Conservation (phyloP, 2,329 filamentous ascomycete species). For the Ceratocystis alfenasii region DNA sequence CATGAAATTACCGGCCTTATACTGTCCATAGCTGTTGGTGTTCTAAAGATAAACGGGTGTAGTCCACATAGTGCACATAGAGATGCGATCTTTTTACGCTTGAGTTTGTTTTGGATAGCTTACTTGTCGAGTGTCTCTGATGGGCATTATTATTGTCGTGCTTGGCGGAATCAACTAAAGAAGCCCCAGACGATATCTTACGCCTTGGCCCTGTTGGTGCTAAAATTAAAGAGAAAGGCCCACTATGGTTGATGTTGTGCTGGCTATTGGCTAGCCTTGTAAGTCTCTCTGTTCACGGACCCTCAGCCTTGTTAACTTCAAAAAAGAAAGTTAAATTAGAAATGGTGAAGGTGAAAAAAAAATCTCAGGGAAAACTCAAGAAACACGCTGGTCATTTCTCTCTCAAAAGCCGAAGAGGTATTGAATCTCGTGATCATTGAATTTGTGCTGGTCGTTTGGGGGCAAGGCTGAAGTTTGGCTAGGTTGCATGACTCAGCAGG, state of each 20-base stretch:
- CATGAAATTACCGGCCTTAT: neutral
- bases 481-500: conserved; percentile 4
- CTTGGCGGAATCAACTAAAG: no score
- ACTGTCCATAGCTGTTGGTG: neutral
- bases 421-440: neutral
- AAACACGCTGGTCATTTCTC: neutral
- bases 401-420: neutral
- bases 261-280: no score
- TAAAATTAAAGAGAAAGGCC: no score
- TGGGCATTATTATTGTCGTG: no score
- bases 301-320: no score
- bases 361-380: neutral
- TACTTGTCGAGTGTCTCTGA: no score
- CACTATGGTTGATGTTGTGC: no score
- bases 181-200: no score
- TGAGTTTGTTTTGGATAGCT: no score
- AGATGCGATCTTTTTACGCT: neutral
- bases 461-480: neutral
- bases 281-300: no score
- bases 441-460: neutral
- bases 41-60: neutral
- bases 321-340: neutral
- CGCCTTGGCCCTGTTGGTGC: no score
- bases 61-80: neutral
- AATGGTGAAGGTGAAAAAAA: neutral